Evolutionary conservation across 2,329 filamentous ascomycete genomes (phyloP).

Genomic region (Ceratocystis cubensis): DNA sequence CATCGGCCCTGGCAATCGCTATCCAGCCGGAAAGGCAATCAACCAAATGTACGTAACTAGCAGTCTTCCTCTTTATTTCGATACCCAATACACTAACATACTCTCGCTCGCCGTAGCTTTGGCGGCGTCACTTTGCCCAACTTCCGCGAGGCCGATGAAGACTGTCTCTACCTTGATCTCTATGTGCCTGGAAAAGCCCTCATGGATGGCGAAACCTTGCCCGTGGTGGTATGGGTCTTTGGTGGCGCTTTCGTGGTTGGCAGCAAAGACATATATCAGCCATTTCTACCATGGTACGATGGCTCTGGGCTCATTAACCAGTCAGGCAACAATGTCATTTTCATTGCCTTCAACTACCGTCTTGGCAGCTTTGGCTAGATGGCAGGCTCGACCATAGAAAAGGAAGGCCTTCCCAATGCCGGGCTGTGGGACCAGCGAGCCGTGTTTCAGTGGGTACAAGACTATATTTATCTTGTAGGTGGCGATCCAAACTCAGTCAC

Average conservation of each 20-base stretch:
- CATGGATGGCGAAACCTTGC: constrained; percentile 29
- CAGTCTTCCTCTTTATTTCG: background rate
- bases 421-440: constrained; percentile 34
- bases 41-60: constrained; percentile 27
- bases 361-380: constrained; percentile 38
- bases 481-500: constrained; percentile 37
- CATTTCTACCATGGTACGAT: constrained; percentile 30
- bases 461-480: constrained; percentile 35
- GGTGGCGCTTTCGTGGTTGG: constrained; percentile 36
- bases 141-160: constrained; percentile 29
- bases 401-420: constrained; percentile 33
- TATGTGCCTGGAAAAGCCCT: constrained; percentile 35
- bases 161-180: constrained; percentile 40
- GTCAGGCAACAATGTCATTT: constrained; percentile 32
- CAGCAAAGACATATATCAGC: constrained; percentile 30
- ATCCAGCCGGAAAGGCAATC: constrained; percentile 27
- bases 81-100: background rate
- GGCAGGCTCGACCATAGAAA: constrained; percentile 34
- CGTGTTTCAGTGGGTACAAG: constrained; percentile 37
- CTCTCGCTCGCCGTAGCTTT: constrained; percentile 23
- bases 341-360: constrained; percentile 38
- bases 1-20: constrained; percentile 27
- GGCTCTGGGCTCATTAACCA: constrained; percentile 30
- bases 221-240: constrained; percentile 36
- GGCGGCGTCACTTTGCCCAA: constrained; percentile 27